Evolutionary conservation across 2,329 filamentous ascomycete species (phyloP), one percentile per base, ranked within the genome.

Genomic region (Proliferodiscus dingleyae): DNA sequence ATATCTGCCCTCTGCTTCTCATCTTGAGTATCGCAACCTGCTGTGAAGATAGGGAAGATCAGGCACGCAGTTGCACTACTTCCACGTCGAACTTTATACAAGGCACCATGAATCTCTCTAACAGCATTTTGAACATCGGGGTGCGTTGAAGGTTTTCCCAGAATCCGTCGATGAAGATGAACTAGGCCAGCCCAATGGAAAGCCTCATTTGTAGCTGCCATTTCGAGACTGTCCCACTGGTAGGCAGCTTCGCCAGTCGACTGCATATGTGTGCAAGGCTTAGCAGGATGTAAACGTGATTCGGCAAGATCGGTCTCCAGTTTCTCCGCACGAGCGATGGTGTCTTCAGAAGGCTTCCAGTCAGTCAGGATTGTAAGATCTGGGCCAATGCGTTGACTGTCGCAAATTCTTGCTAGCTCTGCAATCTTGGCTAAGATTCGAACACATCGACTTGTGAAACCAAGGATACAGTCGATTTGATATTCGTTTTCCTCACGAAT

Each of bases 1-100:
- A 91, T 78, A 57, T 78, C 72, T 19, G 68, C 67, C 40, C 81
- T 71, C 55, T 84, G 77, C 2, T 65, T 66, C 26, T 69, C 58
- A 39, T 81, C 75, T 45, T 68, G 68, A 1, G 81, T 80, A 62
- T 93, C 85, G 54, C 86, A 90, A 0, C 87, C 88, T 1, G 87
- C 87, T 1, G 85, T 87, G 64, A 93, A 93, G 67, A 93, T 81
- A 0, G 88, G 87, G 53, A 93, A 90, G 30, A 93, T 64, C 15
- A 87, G 68, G 58, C 85, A 88, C 7, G 80, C 81, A 64, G 91
- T 87, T 0, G 86, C 85, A 13, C 80, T 81, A 23, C 82, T 82
- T 5, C 85, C 83, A 10, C 73, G 68, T 10, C 79, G 69, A 39
- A 93, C 78, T 29, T 75, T 76, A 18, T 71, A 70, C 50, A 91